Evolutionary conservation across 306 rosid species (phyloP), one percentile per base, ranked within the genome.

Genomic region (Castanospermum australe): DNA sequence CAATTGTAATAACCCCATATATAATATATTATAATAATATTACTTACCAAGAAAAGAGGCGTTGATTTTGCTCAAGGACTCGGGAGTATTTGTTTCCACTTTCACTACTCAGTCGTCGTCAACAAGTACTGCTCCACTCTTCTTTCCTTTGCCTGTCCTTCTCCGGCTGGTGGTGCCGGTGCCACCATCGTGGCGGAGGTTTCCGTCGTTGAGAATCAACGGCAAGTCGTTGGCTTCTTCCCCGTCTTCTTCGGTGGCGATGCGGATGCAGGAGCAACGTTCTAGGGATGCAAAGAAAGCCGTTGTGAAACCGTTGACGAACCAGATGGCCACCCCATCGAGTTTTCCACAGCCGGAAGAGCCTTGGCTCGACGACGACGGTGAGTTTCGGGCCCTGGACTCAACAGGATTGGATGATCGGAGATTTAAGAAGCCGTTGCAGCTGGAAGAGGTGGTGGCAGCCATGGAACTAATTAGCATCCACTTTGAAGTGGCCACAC

Each of bases 281-380:
- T 90, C 92, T 45, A 92, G 52, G 36, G 97, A 92, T 0, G 97
- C 94, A 11, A 92, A 92, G 71, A 92, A 92, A 52, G 89, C 93
- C 47, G 86, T 78, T 0, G 90, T 75, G 41, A 92, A 84, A 13
- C 97, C 88, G 44, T 90, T 86, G 65, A 92, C 13, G 79, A 92
- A 86, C 97, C 96, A 92, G 92, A 78, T 90, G 48, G 86, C 97
- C 44, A 90, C 90, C 0, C 93, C 89, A 57, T 92, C 94, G 30
- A 92, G 56, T 82, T 88, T 92, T 38, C 93, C 82, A 42, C 91
- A 87, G 32, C 81, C 84, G 0, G 85, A 41, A 28, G 91, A 75
- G 33, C 80, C 57, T 1, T 86, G 85, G 69, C 70, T 82, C 32
- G 86, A 67, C 0, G 88, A 73, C 0, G 88, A 62, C 75, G n/a